These are phyloP conservation scores for Gypsophila paniculata DNA, from an alignment of 179 eudicot species.

Conservation along the genomic window DNA sequence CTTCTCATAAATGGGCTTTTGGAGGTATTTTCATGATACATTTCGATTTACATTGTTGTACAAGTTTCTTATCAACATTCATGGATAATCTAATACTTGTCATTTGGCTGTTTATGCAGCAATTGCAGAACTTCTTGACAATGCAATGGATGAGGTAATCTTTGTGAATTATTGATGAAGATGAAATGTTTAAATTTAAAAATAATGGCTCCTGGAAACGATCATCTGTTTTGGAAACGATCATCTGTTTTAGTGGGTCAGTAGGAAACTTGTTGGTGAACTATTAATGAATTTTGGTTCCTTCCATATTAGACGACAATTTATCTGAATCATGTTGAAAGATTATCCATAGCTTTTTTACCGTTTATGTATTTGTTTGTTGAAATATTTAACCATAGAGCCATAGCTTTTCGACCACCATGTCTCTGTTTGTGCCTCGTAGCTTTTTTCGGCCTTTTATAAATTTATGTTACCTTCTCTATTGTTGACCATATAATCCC, in stretches of 20 bases:
- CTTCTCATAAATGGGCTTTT: constrained; percentile 98
- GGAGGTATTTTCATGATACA: constrained; percentile 55
- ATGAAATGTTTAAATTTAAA: too few relatives aligned
- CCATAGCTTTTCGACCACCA: background rate
- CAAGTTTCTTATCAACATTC: background rate
- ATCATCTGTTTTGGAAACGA: too few relatives aligned
- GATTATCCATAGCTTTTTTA: background rate
- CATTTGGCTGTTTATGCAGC: constrained; percentile 45
- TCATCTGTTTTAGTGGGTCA: too few relatives aligned
- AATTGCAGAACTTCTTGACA: constrained; percentile 90
- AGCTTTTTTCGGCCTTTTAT: background rate
- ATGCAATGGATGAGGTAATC: constrained; percentile 84
- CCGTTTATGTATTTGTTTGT: too few relatives aligned
- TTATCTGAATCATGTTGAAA: background rate
- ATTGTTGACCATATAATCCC: background rate
- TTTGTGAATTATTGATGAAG: background rate
- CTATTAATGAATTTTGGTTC: background rate
- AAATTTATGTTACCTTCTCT: background rate
- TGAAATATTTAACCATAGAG: too few relatives aligned
- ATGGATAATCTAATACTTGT: constrained; percentile 4
- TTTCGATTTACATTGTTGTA: constrained; percentile 8
- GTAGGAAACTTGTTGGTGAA: too few relatives aligned
- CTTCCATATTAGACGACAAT: background rate
- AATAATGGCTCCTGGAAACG: too few relatives aligned
- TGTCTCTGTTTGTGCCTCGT: background rate